Conservation (phyloP, 371 early-diverging fungal species). For the Capniomyces stellatus region DNA sequence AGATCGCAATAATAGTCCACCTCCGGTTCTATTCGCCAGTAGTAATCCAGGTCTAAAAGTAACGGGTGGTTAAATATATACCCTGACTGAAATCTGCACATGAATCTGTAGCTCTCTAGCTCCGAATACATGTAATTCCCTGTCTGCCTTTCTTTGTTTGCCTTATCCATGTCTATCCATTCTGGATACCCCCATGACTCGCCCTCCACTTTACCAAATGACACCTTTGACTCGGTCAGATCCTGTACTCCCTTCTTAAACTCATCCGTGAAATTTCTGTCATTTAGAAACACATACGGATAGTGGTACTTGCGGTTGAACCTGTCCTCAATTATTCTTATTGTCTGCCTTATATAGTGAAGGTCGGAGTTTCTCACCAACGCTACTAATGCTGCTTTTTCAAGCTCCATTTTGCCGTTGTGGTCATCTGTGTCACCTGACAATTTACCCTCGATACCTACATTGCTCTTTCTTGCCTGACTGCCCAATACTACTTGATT, state of each 20-base stretch:
- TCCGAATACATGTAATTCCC: slow-evolving; percentile 10
- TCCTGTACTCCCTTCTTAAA: slow-evolving; percentile 42
- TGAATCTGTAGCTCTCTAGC: slow-evolving; percentile 72
- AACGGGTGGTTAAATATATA: slow-evolving; percentile 70
- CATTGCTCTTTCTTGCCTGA: too few relatives aligned
- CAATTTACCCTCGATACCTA: too few relatives aligned
- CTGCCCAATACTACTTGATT: too few relatives aligned
- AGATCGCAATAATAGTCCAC: slow-evolving; percentile 75
- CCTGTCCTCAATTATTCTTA: slow-evolving; percentile 58
- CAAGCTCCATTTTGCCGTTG: too few relatives aligned
- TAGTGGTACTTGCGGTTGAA: slow-evolving; percentile 73
- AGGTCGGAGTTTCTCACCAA: slow-evolving; percentile 58
- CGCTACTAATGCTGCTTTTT: slow-evolving; percentile 44
- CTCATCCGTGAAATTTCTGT: slow-evolving; percentile 51
- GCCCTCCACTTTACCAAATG: slow-evolving; percentile 37
- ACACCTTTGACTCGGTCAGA: slow-evolving; percentile 29
- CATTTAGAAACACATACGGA: slow-evolving; percentile 81
- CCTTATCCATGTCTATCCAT: slow-evolving; percentile 38
- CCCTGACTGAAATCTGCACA: slow-evolving; percentile 82
- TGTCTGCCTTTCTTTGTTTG: slow-evolving; percentile 8
- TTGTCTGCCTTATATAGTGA: slow-evolving; percentile 37
- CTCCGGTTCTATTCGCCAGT: slow-evolving; percentile 92
- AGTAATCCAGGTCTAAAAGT: slow-evolving; percentile 63
- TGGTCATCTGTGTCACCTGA: too few relatives aligned
- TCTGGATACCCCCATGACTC: slow-evolving; percentile 67